A percentile compares a stretch with the other conserved stretches of the same genome.
These are phyloP conservation scores for Starmerella apicola DNA, from an alignment of 805 yeast genomes.

Conservation along the genomic window DNA sequence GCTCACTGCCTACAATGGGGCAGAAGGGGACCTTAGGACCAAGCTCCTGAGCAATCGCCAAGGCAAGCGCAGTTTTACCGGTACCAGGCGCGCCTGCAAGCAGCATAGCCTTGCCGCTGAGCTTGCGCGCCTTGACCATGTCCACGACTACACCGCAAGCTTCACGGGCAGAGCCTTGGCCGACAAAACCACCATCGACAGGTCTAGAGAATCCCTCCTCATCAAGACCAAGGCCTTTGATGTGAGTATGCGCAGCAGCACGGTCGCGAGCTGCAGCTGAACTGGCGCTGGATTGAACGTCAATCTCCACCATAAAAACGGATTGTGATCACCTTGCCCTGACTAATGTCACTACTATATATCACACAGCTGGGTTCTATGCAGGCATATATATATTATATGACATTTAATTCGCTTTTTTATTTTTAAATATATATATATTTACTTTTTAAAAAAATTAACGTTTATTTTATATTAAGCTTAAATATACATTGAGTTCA, in stretches of 20 bases:
- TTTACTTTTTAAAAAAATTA: too few species aligned
- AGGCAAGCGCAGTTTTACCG: conserved; percentile 93
- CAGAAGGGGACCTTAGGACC: conserved; percentile 97
- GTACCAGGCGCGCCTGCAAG: conserved; percentile 98
- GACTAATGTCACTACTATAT: not conserved
- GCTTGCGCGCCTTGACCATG: conserved; percentile 77
- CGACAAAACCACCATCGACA: conserved; percentile 81
- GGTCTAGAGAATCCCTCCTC: conserved; percentile 76
- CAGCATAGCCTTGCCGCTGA: conserved; percentile 91
- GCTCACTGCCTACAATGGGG: conserved; percentile 90
- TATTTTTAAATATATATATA: too few species aligned
- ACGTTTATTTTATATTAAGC: too few species aligned
- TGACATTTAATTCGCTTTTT: too few species aligned
- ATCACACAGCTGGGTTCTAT: too few species aligned
- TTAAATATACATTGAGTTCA: too few species aligned
- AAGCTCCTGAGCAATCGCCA: conserved; percentile 89
- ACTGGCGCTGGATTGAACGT: conserved; percentile 1
- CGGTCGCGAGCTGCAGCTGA: conserved; percentile 41
- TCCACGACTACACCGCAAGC: conserved; percentile 95
- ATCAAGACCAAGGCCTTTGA: conserved; percentile 86
- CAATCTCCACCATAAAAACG: not conserved
- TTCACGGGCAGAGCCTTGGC: conserved; percentile 53
- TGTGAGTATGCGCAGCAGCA: conserved; percentile 95
- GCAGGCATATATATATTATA: too few species aligned
- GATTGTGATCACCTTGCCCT: not conserved